Percentiles rank a stretch among this genome's conserved stretches.
These are phyloP conservation scores for Xylona heveae DNA, from an alignment of 495 filamentous ascomycete genomes.

Conservation along the genomic window DNA sequence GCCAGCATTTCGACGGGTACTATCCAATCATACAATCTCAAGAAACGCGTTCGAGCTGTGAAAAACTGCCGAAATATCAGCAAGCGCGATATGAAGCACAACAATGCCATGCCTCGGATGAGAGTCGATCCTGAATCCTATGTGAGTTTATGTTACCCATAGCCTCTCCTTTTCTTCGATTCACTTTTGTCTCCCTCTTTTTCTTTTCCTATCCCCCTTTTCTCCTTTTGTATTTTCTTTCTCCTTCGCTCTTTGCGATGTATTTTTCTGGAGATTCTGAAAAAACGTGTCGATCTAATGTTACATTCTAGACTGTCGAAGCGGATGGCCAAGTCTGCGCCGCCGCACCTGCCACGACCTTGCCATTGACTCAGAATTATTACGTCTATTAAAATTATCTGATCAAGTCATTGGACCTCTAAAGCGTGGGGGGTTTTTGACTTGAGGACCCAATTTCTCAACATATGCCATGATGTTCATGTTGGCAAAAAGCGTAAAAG, in stretches of 20 bases:
- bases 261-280: constrained; percentile 6
- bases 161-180: too few species aligned
- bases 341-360: constrained; percentile 45
- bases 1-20: constrained; percentile 40
- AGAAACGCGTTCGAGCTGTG: constrained; percentile 66
- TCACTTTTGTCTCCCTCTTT: background rate
- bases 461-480: too few species aligned
- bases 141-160: constrained; percentile 19
- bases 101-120: constrained; percentile 77
- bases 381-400: constrained; percentile 45
- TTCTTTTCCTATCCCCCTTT: background rate
- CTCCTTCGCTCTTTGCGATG: background rate
- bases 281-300: constrained; percentile 1
- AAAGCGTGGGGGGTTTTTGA: too few species aligned
- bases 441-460: too few species aligned
- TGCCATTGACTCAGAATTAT: constrained; percentile 68
- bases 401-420: background rate
- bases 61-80: constrained; percentile 56
- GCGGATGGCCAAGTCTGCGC: constrained; percentile 61
- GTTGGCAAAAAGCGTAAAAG: too few species aligned
- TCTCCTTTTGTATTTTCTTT: too few species aligned
- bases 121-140: constrained; percentile 86
- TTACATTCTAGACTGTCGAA: constrained; percentile 38
- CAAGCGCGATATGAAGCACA: constrained; percentile 90
- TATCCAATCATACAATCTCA: constrained; percentile 49